Evolutionary conservation across 2,329 filamentous ascomycete species (phyloP).

Genomic region (Acephala macrosclerotiorum): DNA sequence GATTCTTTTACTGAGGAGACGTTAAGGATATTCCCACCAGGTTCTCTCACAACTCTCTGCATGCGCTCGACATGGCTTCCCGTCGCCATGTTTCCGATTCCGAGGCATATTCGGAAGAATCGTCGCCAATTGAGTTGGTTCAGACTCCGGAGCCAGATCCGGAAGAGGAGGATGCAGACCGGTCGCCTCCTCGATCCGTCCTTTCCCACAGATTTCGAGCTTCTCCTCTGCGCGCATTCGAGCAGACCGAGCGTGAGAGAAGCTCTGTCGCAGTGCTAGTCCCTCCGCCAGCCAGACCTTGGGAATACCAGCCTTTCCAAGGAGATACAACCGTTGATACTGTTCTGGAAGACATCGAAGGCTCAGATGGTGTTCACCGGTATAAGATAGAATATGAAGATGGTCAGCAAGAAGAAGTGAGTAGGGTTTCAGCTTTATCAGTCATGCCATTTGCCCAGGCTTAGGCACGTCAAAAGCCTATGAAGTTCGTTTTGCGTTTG

Average conservation of each 20-base stretch:
- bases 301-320: slow-evolving; percentile 40
- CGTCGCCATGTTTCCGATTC: slow-evolving; percentile 30
- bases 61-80: slow-evolving; percentile 24
- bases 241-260: slow-evolving; percentile 16
- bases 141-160: slow-evolving; percentile 26
- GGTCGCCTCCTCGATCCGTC: slow-evolving; percentile 30
- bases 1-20: background rate
- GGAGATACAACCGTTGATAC: slow-evolving; percentile 42
- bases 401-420: slow-evolving; percentile 43
- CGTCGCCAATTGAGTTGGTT: slow-evolving; percentile 19
- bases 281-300: slow-evolving; percentile 35
- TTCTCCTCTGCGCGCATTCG: slow-evolving; percentile 15
- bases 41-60: background rate
- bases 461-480: background rate
- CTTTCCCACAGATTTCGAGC: slow-evolving; percentile 38
- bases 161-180: slow-evolving; percentile 15
- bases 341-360: slow-evolving; percentile 37
- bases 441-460: background rate
- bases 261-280: slow-evolving; percentile 37
- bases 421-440: slow-evolving; percentile 26
- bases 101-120: background rate
- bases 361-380: slow-evolving; percentile 27
- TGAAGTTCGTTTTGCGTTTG: background rate
- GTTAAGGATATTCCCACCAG: background rate
- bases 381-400: slow-evolving; percentile 45